A percentile compares a stretch with the other conserved stretches of the same genome.
Conservation (phyloP, 371 early-diverging fungal genomes). For the Conidiobolus incongruus region DNA sequence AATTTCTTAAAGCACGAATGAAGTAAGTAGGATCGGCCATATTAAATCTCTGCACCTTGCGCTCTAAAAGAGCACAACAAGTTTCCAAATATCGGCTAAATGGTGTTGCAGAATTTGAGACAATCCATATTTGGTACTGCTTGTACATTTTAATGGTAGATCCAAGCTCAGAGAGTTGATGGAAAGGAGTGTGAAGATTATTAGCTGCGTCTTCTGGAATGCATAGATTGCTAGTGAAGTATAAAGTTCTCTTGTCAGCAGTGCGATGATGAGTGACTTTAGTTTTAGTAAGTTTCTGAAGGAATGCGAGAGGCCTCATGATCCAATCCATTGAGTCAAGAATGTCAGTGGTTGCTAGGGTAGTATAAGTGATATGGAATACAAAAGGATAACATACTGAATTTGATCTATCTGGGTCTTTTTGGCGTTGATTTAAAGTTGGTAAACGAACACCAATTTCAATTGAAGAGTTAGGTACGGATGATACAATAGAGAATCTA, state of each 20-base stretch:
- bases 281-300: background rate
- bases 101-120: background rate
- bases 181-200: background rate
- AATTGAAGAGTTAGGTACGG: background rate
- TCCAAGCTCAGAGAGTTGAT: background rate
- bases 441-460: slow-evolving; percentile 3
- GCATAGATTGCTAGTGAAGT: background rate
- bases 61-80: background rate
- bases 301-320: background rate
- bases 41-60: background rate
- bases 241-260: slow-evolving; percentile 1
- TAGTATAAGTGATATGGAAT: slow-evolving; percentile 1
- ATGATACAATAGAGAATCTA: background rate
- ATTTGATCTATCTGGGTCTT: background rate
- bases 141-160: background rate
- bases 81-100: background rate
- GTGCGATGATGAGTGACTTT: background rate
- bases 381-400: slow-evolving; percentile 1
- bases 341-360: background rate
- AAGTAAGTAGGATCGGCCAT: background rate
- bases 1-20: background rate
- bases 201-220: background rate
- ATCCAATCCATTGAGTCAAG: background rate
- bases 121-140: background rate
- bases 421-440: background rate